Conservation (phyloP, 1,284 basidiomycete species). For the Kalmanozyma brasiliensis region DNA sequence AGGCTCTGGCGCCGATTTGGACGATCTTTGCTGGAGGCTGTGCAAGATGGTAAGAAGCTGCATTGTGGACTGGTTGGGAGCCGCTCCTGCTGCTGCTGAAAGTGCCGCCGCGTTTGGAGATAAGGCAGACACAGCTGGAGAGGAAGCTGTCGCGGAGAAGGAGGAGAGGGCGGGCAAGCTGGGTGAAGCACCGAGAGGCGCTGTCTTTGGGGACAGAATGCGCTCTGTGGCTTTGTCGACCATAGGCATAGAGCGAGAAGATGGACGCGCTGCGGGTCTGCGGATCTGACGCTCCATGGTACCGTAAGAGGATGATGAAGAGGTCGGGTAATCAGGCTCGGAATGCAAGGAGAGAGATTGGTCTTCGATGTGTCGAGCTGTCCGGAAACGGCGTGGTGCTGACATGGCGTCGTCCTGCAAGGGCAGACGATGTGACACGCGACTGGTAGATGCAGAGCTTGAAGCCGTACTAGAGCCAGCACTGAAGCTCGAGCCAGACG, state of each 20-base stretch:
- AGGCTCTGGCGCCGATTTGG: slow-evolving; percentile 44
- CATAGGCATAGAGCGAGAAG: slow-evolving; percentile 12
- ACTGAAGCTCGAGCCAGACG: slow-evolving; percentile 34
- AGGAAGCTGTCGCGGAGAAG: slow-evolving; percentile 19
- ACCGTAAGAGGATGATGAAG: slow-evolving; percentile 21
- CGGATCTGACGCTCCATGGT: slow-evolving; percentile 27
- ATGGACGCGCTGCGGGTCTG: slow-evolving; percentile 20
- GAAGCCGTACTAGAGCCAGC: slow-evolving; percentile 14
- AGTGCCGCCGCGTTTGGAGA: slow-evolving; percentile 19
- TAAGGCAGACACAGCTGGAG: slow-evolving; percentile 9
- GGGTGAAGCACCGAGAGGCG: slow-evolving; percentile 16
- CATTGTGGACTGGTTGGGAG: slow-evolving; percentile 34
- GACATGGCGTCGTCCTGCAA: slow-evolving; percentile 10
- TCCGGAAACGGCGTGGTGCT: slow-evolving; percentile 19
- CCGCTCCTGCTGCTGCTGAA: slow-evolving; percentile 13
- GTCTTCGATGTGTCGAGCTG: slow-evolving; percentile 23
- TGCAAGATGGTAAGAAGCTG: slow-evolving; percentile 45
- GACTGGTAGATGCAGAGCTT: slow-evolving; percentile 4
- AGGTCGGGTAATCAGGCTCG: slow-evolving; percentile 42
- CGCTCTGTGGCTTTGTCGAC: slow-evolving; percentile 14
- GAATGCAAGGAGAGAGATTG: slow-evolving; percentile 33
- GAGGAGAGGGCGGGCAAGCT: slow-evolving; percentile 13
- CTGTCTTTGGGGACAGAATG: slow-evolving; percentile 21
- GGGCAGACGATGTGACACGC: slow-evolving; percentile 10
- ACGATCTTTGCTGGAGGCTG: slow-evolving; percentile 42